Evolutionary conservation across 495 filamentous ascomycete species (phyloP).

Genomic region (Penicillium simplicissimum): DNA sequence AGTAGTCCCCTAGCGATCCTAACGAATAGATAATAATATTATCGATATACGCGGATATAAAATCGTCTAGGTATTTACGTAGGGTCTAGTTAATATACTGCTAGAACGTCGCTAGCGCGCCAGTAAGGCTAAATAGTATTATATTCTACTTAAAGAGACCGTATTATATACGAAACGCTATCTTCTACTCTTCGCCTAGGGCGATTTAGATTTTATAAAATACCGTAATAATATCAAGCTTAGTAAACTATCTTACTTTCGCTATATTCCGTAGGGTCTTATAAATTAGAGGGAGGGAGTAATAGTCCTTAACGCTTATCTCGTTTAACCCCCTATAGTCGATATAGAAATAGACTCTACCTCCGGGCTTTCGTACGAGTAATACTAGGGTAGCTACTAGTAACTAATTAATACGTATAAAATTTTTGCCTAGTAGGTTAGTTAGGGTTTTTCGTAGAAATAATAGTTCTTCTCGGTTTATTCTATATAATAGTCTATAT

Average conservation of each 20-base stretch:
- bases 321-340: constrained; percentile 1
- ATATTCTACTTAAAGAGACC: not conserved
- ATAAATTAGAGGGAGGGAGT: not conserved
- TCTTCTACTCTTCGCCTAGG: not conserved
- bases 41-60: not conserved
- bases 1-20: too few relatives aligned
- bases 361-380: not conserved
- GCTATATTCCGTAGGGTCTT: not conserved
- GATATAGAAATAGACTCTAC: not conserved
- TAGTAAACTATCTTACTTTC: not conserved
- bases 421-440: not conserved
- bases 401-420: not conserved
- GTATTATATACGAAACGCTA: not conserved
- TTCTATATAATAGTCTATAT: not conserved
- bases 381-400: not conserved
- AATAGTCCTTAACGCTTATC: not conserved
- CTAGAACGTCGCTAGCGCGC: not conserved
- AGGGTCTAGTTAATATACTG: constrained; percentile 1
- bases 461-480: constrained; percentile 2
- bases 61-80: not conserved
- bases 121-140: not conserved
- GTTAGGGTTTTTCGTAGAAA: not conserved
- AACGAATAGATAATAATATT: constrained; percentile 4
- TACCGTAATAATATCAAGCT: not conserved
- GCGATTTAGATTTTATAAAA: not conserved